A percentile compares a stretch with the other conserved stretches of the same genome.
Conservation (phyloP, 768 basidiomycete genomes). For the Suillus discolor region DNA sequence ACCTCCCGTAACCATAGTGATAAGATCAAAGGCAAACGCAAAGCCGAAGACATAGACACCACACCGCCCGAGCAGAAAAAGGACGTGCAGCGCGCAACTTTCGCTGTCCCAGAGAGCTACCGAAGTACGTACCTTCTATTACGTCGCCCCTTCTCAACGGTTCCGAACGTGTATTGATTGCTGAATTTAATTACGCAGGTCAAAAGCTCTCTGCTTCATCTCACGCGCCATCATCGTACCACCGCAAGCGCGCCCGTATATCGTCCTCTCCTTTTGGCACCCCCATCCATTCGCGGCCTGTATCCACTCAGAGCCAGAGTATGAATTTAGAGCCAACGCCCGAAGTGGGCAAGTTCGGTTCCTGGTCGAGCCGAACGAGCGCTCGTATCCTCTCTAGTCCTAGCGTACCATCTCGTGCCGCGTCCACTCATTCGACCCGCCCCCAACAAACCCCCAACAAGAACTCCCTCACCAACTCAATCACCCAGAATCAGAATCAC, state of each 20-base stretch:
- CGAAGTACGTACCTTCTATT: constrained; percentile 52
- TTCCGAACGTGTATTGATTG: constrained; percentile 27
- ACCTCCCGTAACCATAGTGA: constrained; percentile 34
- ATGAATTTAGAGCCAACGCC: constrained; percentile 21
- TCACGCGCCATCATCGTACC: constrained; percentile 72
- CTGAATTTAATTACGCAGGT: constrained; percentile 35
- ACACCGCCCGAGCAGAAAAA: constrained; percentile 67
- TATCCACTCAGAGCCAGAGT: constrained; percentile 22
- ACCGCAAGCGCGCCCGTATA: constrained; percentile 69
- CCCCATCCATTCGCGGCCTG: constrained; percentile 32
- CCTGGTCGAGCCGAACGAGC: constrained; percentile 39
- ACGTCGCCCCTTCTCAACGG: constrained; percentile 16
- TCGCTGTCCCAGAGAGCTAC: constrained; percentile 55
- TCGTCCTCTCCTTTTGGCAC: constrained; percentile 36
- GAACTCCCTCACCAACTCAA: constrained; percentile 20
- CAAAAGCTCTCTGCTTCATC: constrained; percentile 57
- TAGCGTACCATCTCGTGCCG: constrained; percentile 40
- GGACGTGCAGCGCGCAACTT: constrained; percentile 56
- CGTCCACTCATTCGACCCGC: constrained; percentile 37
- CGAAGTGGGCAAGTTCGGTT: constrained; percentile 25
- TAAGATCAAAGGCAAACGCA: constrained; percentile 62
- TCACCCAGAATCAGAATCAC: constrained; percentile 22
- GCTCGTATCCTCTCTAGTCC: constrained; percentile 27
- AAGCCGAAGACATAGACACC: constrained; percentile 71
- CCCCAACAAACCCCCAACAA: constrained; percentile 19